Base-by-base conservation (phyloP, 2,329 filamentous ascomycete species). In the Fusarium neocosmosporiellum region DNA sequence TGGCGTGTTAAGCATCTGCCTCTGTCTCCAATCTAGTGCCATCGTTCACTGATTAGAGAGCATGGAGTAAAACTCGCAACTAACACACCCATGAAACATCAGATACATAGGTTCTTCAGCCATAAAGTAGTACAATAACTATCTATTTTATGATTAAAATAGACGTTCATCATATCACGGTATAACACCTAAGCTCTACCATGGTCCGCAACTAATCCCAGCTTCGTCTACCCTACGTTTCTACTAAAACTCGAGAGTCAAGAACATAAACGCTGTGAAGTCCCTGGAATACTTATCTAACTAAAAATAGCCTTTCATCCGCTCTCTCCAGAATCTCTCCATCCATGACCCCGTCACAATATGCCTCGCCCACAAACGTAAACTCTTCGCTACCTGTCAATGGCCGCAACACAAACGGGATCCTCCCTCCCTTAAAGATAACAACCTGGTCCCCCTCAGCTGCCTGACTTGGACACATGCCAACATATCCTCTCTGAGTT, bases 331-430 rank as follows among this genome's bases (percentile, higher is more conserved):
- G 20, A 29, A 63, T 54, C 24, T 62, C 59, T 2, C 59, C 59
- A 13, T 62, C 59, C 46, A 54, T 54, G 16, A 41, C 34, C 5
- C 59, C 46, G n/a, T 62, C 59, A 8, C 59, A 62, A n/a, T 62
- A 62, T 10, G 46, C 46, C 20, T 62, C 59, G 14, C 59, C 59
- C 3, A 62, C 46, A 55, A 62, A 62, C 6, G n/a, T 18, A 54
- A 41, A 39, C 41, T 22, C 29, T 3, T 54, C n/a, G 3, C 33
- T 29, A 4, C 27, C 46, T 4, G 13, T 7, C 10, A 20, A 7
- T 14, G 59, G 46, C 33, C 59, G 33, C 34, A 54, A 36, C 10
- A 62, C 24, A 14, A 24, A 62, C 11, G 46, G 14, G 20, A 62
- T 27, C 22, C 59, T 62, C n/a, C 33, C 59, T 18, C 46, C 59